Conservation (phyloP, 2,329 filamentous ascomycete genomes). For the Arthrinium phaeospermum region DNA sequence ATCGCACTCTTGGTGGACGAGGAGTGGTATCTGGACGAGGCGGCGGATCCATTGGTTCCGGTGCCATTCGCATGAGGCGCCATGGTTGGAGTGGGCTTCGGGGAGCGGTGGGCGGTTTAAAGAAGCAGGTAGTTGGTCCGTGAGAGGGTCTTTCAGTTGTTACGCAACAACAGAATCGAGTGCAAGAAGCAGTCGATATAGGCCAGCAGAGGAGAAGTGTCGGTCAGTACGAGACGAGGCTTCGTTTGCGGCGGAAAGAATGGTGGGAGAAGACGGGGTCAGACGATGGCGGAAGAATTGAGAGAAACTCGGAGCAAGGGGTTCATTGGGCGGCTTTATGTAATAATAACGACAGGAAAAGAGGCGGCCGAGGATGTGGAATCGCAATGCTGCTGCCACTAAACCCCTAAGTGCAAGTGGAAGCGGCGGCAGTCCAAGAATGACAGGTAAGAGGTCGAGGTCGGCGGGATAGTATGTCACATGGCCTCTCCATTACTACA, state of each 20-base stretch:
- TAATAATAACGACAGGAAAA: constrained; percentile 12
- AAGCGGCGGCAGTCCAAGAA: constrained; percentile 39
- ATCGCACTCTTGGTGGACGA: constrained; percentile 82
- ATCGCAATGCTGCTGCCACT: constrained; percentile 38
- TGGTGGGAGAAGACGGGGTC: constrained; percentile 8
- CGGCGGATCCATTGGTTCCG: constrained; percentile 40
- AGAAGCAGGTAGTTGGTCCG: constrained; percentile 13
- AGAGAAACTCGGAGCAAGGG: constrained; percentile 3
- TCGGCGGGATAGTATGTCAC: constrained; percentile 27
- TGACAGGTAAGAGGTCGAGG: constrained; percentile 21
- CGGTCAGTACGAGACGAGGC: constrained; percentile 1
- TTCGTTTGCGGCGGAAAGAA: neutral
- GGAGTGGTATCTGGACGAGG: constrained; percentile 67
- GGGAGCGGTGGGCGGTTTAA: neutral
- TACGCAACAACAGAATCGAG: constrained; percentile 18
- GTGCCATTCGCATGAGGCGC: constrained; percentile 62
- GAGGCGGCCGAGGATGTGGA: constrained; percentile 8
- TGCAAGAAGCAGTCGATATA: constrained; percentile 23
- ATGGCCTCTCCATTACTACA: constrained; percentile 22
- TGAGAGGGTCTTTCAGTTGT: neutral
- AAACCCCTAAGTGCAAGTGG: constrained; percentile 65
- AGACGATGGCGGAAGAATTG: constrained; percentile 14
- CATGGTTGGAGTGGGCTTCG: constrained; percentile 46
- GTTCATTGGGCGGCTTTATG: constrained; percentile 9
- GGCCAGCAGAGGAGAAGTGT: neutral